Conservation (phyloP, 2,329 filamentous ascomycete genomes). For the Intubia oerlemansii region DNA sequence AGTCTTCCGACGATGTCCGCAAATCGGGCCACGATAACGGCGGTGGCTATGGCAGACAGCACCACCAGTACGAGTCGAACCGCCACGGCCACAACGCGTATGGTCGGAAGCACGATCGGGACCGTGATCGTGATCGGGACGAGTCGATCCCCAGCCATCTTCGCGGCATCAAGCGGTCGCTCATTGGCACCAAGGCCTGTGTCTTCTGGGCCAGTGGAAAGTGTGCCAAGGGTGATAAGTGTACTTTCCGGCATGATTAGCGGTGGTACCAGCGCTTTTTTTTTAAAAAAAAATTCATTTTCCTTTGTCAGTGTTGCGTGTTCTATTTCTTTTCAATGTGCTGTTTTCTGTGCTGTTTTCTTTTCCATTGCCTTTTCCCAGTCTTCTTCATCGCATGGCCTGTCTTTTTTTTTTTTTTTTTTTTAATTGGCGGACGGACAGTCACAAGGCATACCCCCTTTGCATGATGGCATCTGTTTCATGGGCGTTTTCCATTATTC, state of each 20-base stretch:
- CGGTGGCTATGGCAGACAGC: not conserved
- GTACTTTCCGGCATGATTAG: constrained; percentile 49
- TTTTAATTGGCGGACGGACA: too few relatives aligned
- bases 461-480: too few relatives aligned
- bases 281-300: not conserved
- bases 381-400: not conserved
- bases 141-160: constrained; percentile 13
- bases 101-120: constrained; percentile 9
- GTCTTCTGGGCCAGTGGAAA: constrained; percentile 50
- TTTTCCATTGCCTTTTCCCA: not conserved
- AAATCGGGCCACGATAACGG: too few relatives aligned
- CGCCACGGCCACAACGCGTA: not conserved
- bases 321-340: constrained; percentile 1
- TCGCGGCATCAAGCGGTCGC: constrained; percentile 28
- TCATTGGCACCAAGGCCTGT: constrained; percentile 47
- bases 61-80: not conserved
- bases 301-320: not conserved
- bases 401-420: not conserved
- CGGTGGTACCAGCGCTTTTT: too few relatives aligned
- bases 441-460: too few relatives aligned
- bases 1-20: too few relatives aligned
- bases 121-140: constrained; percentile 14
- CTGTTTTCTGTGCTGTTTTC: not conserved
- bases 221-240: constrained; percentile 51
- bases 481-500: too few relatives aligned